Evolutionary conservation across 371 early-diverging fungal species (phyloP), one percentile per base, ranked within the genome.

Genomic region (Fennellomyces sp.): DNA sequence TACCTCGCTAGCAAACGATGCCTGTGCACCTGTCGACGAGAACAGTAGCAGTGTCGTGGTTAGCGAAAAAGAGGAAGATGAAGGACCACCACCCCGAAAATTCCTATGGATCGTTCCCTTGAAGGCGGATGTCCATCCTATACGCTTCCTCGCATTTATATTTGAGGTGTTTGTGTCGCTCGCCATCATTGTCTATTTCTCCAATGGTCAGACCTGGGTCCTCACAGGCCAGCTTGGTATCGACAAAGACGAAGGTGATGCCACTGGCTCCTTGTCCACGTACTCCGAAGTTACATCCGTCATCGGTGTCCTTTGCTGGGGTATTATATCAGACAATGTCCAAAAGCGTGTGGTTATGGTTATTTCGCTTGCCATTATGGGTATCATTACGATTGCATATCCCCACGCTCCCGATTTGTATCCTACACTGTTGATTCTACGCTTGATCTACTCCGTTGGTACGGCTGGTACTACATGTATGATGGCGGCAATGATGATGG

Each of bases 391-490:
- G 23, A 58, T 69, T n/a, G 54, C 68, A 12, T 85, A 78, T 61
- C 76, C 87, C 15, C 71, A 70, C 51, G 80, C 80, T 13, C 53
- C 56, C 7, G 72, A 72, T 26, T 68, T 85, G 2, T 85, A 82
- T 52, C 87, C 87, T 2, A 64, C 67, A 7, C 62, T 89, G 58
- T 41, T 90, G 15, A 56, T 86, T 7, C 50, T 76, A 10, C 72
- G 84, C 19, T 63, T 87, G 1, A 36, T 88, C 8, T 90, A 87
- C 30, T 67, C 90, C 0, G 41, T 89, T 19, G 94, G 94, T 10
- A 84, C 89, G 5, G 78, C 91, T 6, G 89, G 88, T 0, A 70
- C 81, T 5, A 82, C 84, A 4, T 66, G 86, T 28, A 92, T 94
- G 94, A 78, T 88, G 78, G 79, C 85, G 1, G 85, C 81, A 13